Conservation (phyloP, 768 basidiomycete genomes). For the Megacollybia marginata region DNA sequence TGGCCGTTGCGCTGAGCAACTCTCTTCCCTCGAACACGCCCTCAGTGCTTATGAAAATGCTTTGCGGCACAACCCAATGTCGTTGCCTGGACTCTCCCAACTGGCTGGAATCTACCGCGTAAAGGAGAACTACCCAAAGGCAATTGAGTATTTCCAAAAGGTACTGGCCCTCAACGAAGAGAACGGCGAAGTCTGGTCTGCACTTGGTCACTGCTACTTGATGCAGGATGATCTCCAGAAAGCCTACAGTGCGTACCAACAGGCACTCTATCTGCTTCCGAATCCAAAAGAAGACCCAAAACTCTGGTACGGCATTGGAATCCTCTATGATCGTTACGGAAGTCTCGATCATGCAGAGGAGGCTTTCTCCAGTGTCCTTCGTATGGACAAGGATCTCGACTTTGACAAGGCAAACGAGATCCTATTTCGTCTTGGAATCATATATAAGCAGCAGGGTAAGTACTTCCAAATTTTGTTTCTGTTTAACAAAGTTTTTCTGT, state of each 20-base stretch:
- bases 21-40: constrained; percentile 91
- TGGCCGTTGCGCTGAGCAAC: constrained; percentile 94
- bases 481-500: not conserved
- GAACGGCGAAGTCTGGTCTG: constrained; percentile 98
- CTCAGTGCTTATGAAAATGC: constrained; percentile 92
- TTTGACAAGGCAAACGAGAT: constrained; percentile 99
- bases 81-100: constrained; percentile 84
- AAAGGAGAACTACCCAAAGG: constrained; percentile 96
- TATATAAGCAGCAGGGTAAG: constrained; percentile 91
- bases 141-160: constrained; percentile 94
- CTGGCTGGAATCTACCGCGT: constrained; percentile 95
- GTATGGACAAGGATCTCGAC: constrained; percentile 97
- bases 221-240: constrained; percentile 99
- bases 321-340: constrained; percentile 97
- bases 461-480: not conserved
- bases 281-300: constrained; percentile 99
- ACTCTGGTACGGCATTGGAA: constrained; percentile 99
- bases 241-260: constrained; percentile 97
- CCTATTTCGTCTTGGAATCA: constrained; percentile 95
- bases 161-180: constrained; percentile 87
- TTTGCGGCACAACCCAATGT: constrained; percentile 89
- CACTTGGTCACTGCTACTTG: constrained; percentile 90
- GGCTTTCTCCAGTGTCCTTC: constrained; percentile 91
- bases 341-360: constrained; percentile 98
- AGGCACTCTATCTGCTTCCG: constrained; percentile 90